Evolutionary conservation across 371 early-diverging fungal species (phyloP), one percentile per base, ranked within the genome.

Genomic region (Mucor piriformis): DNA sequence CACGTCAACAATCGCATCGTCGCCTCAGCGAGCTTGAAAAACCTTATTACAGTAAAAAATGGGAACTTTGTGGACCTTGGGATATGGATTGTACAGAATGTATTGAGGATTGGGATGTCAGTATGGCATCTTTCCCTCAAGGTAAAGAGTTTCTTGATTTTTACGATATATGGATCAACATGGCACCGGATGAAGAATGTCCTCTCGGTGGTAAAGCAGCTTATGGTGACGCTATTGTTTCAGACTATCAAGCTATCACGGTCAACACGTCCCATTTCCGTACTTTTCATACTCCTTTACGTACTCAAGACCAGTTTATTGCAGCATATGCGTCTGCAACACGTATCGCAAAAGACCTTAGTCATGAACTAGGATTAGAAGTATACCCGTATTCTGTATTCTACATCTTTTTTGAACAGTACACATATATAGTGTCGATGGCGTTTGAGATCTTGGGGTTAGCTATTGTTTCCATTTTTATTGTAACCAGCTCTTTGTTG

Each of bases 341-440:
- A 40, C 83, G 88, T 49, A 90, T 91, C 32, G 83, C 91, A 2
- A 67, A 81, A 3, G 74, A 75, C 2, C 69, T 89, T 0, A 67
- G 75, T n/a, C 51, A 67, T 15, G 74, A 76, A 11, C 70, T 82
- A 3, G 80, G 78, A 0, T 29, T 85, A 15, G 73, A 75, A 0
- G 83, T 91, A 4, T 89, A 83, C 59, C 87, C 89, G 0, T 91
- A 90, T 61, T 88, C 89, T 7, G 75, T 89, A 7, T 90, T 88
- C 60, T 89, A 90, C 63, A 78, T 90, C 46, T 91, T 89, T 64
- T 91, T 91, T 65, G 90, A 88, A 63, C 91, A 91, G 70, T 91
- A 91, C 48, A 73, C 77, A 7, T 78, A 81, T 33, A 85, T 91
- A 37, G 76, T 80, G 6, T 57, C 70, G 15, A 71, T 88, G 79